Percentiles rank a stretch among this genome's conserved stretches.
Conservation (phyloP, 169 alveolate species). For the Eimeria falciformis region DNA sequence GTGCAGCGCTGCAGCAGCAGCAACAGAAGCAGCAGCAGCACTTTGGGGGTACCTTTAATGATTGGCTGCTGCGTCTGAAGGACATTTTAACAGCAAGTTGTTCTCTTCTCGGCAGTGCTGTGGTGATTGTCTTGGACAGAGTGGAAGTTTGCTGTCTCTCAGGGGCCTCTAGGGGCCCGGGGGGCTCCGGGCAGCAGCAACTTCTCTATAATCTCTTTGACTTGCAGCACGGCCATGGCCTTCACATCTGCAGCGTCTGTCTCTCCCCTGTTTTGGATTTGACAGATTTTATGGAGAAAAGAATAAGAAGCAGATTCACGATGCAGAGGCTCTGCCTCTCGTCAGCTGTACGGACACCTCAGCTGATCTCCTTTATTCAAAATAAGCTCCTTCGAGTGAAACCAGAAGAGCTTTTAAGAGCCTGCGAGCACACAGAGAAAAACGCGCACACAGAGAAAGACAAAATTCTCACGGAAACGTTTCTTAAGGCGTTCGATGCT, state of each 20-base stretch:
- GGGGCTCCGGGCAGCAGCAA: conserved; percentile 25
- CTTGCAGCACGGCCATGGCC: conserved; percentile 63
- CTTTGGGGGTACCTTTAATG: conserved; percentile 34
- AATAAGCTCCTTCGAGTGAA: background rate
- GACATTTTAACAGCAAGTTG: conserved; percentile 44
- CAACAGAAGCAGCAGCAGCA: conserved; percentile 59
- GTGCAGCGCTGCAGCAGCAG: conserved; percentile 29
- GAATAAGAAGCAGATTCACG: conserved; percentile 71
- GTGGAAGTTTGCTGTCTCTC: conserved; percentile 66
- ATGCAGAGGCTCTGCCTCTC: conserved; percentile 51
- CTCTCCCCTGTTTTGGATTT: conserved; percentile 62
- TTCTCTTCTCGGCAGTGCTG: conserved; percentile 49
- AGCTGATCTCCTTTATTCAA: conserved; percentile 5
- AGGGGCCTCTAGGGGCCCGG: background rate
- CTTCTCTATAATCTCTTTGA: conserved; percentile 71
- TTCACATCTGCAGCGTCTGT: conserved; percentile 65
- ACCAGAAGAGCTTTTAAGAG: background rate
- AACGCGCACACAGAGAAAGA: no score
- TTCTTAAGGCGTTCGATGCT: background rate
- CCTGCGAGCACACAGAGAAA: background rate
- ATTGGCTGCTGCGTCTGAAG: conserved; percentile 34
- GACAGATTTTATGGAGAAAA: conserved; percentile 64
- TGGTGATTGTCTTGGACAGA: conserved; percentile 64
- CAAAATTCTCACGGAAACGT: background rate
- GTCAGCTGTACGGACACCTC: background rate